A percentile compares a stretch with the other conserved stretches of the same genome.
phyloP scores from a whole-genome alignment of 345 rosid species.

The Arabis hirsuta region DNA sequence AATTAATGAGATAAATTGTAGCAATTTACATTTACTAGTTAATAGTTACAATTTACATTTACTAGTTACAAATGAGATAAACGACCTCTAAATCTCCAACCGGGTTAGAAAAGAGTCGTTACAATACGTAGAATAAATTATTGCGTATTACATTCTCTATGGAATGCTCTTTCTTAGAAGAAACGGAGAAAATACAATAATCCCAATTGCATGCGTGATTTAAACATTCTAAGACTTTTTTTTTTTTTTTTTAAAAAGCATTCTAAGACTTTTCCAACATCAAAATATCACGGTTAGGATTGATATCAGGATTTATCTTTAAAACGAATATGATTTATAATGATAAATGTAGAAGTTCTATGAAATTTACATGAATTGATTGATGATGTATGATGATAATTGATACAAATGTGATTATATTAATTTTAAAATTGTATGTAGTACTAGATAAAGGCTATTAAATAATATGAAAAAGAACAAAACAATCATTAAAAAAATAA shows the following conservation, averaged over 20 bases:
- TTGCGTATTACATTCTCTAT: neutral
- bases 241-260: no score
- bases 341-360: neutral
- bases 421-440: neutral
- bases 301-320: neutral
- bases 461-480: neutral
- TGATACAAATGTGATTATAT: neutral
- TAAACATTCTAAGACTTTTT: neutral
- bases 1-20: no score
- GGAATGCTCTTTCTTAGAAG: neutral
- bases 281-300: neutral
- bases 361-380: neutral
- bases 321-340: no score
- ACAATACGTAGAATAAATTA: no score
- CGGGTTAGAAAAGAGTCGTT: no score
- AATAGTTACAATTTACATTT: no score
- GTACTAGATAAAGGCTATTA: slow-evolving; percentile 3
- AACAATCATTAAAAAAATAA: neutral
- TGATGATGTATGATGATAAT: neutral
- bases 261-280: neutral
- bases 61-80: no score
- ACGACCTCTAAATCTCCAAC: no score
- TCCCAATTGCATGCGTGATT: neutral
- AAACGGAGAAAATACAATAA: neutral
- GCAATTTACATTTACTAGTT: no score